A percentile compares a stretch with the other conserved stretches of the same genome.
These are phyloP conservation scores for Phytophthora quininea DNA, from an alignment of 352 stramenopile species.

Conservation along the genomic window DNA sequence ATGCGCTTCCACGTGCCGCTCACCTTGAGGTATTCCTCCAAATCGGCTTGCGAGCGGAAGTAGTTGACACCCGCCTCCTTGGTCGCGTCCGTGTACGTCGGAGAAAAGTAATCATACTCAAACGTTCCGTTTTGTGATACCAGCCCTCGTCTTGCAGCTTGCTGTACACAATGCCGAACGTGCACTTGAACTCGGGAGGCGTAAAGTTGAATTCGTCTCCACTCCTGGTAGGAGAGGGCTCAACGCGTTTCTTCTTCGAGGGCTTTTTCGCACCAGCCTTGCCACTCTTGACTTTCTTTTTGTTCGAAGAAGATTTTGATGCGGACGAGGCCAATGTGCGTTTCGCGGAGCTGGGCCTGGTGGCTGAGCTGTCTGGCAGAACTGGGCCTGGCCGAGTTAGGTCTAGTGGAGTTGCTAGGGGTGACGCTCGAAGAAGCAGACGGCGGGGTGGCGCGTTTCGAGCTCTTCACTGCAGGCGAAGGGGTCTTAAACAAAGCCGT, in stretches of 20 bases:
- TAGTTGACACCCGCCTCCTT: conserved; percentile 65
- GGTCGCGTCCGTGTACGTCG: conserved; percentile 59
- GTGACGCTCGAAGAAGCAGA: conserved; percentile 8
- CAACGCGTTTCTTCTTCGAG: conserved; percentile 33
- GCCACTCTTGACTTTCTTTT: conserved; percentile 34
- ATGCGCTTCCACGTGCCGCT: conserved; percentile 66
- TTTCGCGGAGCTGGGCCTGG: conserved; percentile 24
- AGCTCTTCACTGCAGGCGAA: conserved; percentile 42
- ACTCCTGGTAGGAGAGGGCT: conserved; percentile 20
- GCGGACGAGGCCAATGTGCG: conserved; percentile 34
- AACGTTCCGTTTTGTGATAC: conserved; percentile 64
- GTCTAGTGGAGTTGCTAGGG: not conserved
- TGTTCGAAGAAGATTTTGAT: conserved; percentile 22
- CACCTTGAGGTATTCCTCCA: conserved; percentile 67
- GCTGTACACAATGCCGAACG: conserved; percentile 71
- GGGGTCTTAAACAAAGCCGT: conserved; percentile 46
- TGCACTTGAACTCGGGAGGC: conserved; percentile 66
- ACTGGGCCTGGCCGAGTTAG: not conserved
- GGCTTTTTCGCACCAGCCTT: conserved; percentile 39
- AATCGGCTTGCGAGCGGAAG: conserved; percentile 62
- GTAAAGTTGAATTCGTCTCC: conserved; percentile 50
- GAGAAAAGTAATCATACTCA: conserved; percentile 86
- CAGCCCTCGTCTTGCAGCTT: conserved; percentile 66
- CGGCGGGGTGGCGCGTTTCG: conserved; percentile 29
- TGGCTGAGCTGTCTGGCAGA: conserved; percentile 29